Evolutionary conservation across 768 basidiomycete genomes (phyloP).

Genomic region (Collybiopsis luxurians): DNA sequence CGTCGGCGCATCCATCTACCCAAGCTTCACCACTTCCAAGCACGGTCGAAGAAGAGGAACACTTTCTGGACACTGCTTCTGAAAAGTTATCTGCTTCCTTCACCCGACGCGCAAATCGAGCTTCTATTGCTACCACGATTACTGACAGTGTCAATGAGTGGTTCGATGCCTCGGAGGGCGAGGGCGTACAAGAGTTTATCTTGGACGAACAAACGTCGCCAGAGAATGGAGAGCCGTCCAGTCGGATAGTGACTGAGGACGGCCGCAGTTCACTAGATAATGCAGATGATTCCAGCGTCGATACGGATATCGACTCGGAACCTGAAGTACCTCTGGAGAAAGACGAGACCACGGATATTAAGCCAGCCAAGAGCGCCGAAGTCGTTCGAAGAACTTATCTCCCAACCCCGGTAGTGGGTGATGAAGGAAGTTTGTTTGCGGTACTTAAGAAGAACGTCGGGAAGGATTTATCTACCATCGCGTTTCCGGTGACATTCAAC

Average conservation of each 20-base stretch:
- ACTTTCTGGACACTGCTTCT: slow-evolving; percentile 12
- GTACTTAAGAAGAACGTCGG: slow-evolving; percentile 88
- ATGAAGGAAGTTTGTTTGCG: slow-evolving; percentile 80
- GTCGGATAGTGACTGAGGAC: slow-evolving; percentile 36
- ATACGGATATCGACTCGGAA: slow-evolving; percentile 45
- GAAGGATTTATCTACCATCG: slow-evolving; percentile 83
- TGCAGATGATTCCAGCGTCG: slow-evolving; percentile 47
- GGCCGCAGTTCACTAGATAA: slow-evolving; percentile 36
- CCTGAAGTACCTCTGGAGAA: slow-evolving; percentile 10
- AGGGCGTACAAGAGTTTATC: slow-evolving; percentile 70
- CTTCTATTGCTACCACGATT: slow-evolving; percentile 46
- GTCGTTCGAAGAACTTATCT: slow-evolving; percentile 53
- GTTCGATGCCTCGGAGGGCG: slow-evolving; percentile 68
- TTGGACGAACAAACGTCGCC: slow-evolving; percentile 43
- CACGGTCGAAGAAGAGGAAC: slow-evolving; percentile 48
- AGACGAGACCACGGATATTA: slow-evolving; percentile 2
- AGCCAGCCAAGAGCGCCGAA: slow-evolving; percentile 15
- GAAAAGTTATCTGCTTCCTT: slow-evolving; percentile 25
- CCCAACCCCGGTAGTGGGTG: slow-evolving; percentile 58
- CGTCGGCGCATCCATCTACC: slow-evolving; percentile 11
- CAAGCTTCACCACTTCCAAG: slow-evolving; percentile 39
- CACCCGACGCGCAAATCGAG: slow-evolving; percentile 35
- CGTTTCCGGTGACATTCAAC: slow-evolving; percentile 88
- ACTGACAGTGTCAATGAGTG: slow-evolving; percentile 61
- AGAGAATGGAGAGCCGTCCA: slow-evolving; percentile 38